A percentile compares a stretch with the other conserved stretches of the same genome.
Evolutionary conservation across 306 rosid genomes (phyloP).

Genomic region (Cicer judaicum): DNA sequence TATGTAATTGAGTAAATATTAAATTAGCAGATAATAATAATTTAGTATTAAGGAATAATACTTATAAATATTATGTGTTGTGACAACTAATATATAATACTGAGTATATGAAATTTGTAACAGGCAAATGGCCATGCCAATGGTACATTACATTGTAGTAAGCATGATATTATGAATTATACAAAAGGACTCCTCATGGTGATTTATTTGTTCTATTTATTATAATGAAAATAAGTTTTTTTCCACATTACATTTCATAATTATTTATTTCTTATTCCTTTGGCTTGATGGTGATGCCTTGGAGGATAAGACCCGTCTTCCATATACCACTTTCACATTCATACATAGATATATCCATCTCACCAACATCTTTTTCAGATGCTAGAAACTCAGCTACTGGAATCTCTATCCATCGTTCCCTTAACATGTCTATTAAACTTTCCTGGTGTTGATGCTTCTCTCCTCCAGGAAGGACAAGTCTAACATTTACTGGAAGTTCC

Average conservation of each 20-base stretch:
- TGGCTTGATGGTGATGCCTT: conserved; percentile 64
- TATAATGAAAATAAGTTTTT: not conserved
- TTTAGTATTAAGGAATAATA: not conserved
- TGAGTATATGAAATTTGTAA: not conserved
- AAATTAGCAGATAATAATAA: not conserved
- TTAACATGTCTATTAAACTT: conserved; percentile 42
- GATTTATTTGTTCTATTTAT: not conserved
- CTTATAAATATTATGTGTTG: not conserved
- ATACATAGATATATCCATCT: conserved; percentile 61
- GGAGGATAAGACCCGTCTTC: conserved; percentile 74
- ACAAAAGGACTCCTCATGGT: not conserved
- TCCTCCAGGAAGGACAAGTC: conserved; percentile 65
- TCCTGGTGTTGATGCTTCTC: conserved; percentile 54
- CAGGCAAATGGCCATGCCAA: not conserved
- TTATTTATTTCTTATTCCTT: conserved; percentile 36
- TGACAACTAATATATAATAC: not conserved
- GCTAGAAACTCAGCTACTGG: conserved; percentile 57
- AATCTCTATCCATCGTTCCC: conserved; percentile 62
- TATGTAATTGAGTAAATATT: not conserved
- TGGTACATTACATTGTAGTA: not conserved
- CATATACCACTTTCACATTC: conserved; percentile 63
- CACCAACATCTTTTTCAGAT: conserved; percentile 46
- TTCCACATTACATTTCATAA: not conserved
- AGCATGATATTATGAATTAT: not conserved
- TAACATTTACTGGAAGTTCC: conserved; percentile 67